These are phyloP conservation scores for Paramecium sonneborni DNA, from an alignment of 73 alveolate species.

Conservation along the genomic window DNA sequence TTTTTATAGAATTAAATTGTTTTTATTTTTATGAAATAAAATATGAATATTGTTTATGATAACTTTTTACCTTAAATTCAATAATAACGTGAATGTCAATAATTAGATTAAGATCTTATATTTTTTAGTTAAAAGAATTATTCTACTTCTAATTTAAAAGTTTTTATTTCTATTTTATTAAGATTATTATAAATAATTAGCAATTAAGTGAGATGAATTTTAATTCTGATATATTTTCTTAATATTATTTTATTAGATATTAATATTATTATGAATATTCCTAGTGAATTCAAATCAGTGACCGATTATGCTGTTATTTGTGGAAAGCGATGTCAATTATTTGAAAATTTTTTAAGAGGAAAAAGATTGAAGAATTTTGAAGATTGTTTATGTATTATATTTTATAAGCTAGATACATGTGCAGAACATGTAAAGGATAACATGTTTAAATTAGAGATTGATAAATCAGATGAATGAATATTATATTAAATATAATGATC, in stretches of 20 bases:
- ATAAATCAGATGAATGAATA: slow-evolving; percentile 18
- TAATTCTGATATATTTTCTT: not conserved
- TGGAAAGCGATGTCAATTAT: not conserved
- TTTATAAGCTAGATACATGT: not conserved
- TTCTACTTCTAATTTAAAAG: not conserved
- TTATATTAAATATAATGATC: not conserved
- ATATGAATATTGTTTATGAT: too few relatives aligned
- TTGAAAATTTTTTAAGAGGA: not conserved
- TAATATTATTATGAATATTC: not conserved
- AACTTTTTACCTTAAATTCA: too few relatives aligned
- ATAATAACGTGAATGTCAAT: too few relatives aligned
- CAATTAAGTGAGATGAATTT: too few relatives aligned
- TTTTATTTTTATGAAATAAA: too few relatives aligned
- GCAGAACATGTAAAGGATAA: slow-evolving; percentile 2
- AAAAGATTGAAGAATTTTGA: not conserved
- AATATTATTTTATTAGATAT: not conserved
- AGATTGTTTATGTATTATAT: not conserved
- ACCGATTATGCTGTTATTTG: slow-evolving; percentile 10
- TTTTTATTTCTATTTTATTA: too few relatives aligned
- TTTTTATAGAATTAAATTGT: too few relatives aligned
- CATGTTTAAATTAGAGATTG: not conserved
- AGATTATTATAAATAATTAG: too few relatives aligned
- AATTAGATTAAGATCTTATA: too few relatives aligned
- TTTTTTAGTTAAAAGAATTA: too few relatives aligned
- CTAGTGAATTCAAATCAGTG: not conserved